Percentiles rank a stretch among this genome's conserved stretches.
These are phyloP conservation scores for Conticribra weissflogii DNA, from an alignment of 108 stramenopile genomes.

Conservation along the genomic window DNA sequence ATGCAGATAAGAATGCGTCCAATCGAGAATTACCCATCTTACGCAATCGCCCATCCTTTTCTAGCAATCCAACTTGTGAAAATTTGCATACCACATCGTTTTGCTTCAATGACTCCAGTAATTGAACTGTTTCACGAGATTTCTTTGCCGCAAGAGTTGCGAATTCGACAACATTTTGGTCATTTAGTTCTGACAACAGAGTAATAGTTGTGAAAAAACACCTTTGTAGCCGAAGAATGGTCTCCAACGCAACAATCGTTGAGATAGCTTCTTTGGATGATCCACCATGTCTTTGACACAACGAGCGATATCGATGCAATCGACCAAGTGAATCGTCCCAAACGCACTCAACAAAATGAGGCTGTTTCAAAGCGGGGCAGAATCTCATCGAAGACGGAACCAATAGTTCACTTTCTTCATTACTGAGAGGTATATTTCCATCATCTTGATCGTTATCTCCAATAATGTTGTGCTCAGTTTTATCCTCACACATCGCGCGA, in stretches of 20 bases:
- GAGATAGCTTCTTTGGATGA: background rate
- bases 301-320: conserved; percentile 11
- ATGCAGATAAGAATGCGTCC: conserved; percentile 23
- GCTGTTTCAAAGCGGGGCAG: conserved; percentile 19
- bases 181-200: conserved; percentile 20
- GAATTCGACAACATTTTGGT: conserved; percentile 16
- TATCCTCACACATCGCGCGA: too few species aligned
- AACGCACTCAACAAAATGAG: conserved; percentile 3
- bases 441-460: background rate
- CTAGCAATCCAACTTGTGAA: conserved; percentile 13
- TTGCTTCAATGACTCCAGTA: conserved; percentile 11
- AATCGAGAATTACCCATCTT: background rate
- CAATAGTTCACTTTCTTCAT: background rate
- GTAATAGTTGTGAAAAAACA: conserved; percentile 22
- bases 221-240: conserved; percentile 23
- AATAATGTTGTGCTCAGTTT: too few species aligned
- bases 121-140: conserved; percentile 21
- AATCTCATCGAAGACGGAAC: conserved; percentile 13
- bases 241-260: conserved; percentile 17
- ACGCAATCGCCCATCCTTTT: conserved; percentile 20
- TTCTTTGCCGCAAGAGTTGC: conserved; percentile 8
- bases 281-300: background rate
- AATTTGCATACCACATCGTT: background rate
- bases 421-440: background rate
- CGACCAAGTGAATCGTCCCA: conserved; percentile 27